Evolutionary conservation across 2,329 filamentous ascomycete genomes (phyloP).

Genomic region (Alternaria dauci): DNA sequence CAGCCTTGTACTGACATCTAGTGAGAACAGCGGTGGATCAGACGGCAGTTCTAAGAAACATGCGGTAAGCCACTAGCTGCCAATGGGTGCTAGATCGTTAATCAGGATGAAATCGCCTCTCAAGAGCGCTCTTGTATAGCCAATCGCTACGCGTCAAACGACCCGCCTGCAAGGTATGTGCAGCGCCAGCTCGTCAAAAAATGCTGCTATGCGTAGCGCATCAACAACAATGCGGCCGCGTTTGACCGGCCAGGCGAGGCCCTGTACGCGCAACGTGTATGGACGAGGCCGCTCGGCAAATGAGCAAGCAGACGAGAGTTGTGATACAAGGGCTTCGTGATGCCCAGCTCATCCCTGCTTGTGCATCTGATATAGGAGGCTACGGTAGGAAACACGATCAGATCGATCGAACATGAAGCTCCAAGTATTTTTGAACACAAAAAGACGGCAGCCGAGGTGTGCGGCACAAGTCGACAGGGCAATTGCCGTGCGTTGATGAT

Average conservation of each 20-base stretch:
- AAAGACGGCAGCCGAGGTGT: not conserved
- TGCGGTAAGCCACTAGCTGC: conserved; percentile 24
- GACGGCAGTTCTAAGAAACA: conserved; percentile 22
- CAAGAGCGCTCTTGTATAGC: conserved; percentile 10
- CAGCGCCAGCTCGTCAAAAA: conserved; percentile 20
- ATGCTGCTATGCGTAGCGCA: conserved; percentile 13
- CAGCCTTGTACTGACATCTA: conserved; percentile 11
- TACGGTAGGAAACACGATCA: not conserved
- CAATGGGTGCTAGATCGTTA: conserved; percentile 21
- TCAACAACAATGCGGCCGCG: conserved; percentile 14
- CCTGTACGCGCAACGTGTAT: conserved; percentile 3
- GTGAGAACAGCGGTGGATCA: conserved; percentile 21
- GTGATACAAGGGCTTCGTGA: conserved; percentile 6
- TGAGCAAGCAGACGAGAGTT: conserved; percentile 2
- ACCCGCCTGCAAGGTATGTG: conserved; percentile 26
- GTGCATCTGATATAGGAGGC: not conserved
- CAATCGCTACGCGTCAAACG: conserved; percentile 20
- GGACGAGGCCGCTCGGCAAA: conserved; percentile 13
- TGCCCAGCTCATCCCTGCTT: conserved; percentile 8
- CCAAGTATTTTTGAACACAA: not conserved
- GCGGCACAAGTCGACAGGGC: not conserved
- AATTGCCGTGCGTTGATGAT: not conserved
- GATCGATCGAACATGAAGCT: not conserved
- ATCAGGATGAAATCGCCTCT: conserved; percentile 21
- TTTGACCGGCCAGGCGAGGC: conserved; percentile 17